phyloP scores from a whole-genome alignment of 2,329 filamentous ascomycete genomes.

The Pseudopithomyces chartarum region DNA sequence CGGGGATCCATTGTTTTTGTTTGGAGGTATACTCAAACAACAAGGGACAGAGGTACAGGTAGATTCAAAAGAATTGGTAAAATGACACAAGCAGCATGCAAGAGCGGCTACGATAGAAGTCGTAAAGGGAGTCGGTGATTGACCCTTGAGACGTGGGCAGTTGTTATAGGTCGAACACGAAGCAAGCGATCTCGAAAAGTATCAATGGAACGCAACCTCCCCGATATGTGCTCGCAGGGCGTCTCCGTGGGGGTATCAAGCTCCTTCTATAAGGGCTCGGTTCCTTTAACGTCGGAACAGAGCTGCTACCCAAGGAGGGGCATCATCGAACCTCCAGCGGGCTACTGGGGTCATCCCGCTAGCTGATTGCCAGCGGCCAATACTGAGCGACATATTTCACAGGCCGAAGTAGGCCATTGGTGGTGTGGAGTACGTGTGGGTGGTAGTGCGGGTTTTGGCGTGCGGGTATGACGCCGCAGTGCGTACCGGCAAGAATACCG shows the following conservation, averaged over 20 bases:
- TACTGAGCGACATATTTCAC: conserved; percentile 21
- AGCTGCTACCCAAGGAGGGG: conserved; percentile 4
- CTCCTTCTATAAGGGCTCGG: conserved; percentile 14
- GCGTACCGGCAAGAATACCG: conserved; percentile 5
- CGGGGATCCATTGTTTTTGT: conserved; percentile 39
- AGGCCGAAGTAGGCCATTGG: conserved; percentile 25
- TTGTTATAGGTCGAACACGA: neutral
- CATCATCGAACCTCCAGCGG: conserved; percentile 24
- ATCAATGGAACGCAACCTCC: neutral
- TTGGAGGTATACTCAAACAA: neutral
- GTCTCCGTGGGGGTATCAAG: conserved; percentile 17
- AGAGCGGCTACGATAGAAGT: neutral
- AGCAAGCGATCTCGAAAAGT: neutral
- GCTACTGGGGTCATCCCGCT: conserved; percentile 10
- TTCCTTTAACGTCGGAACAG: conserved; percentile 13
- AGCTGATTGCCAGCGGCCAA: conserved; percentile 29
- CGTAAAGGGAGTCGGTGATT: neutral
- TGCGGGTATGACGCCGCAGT: conserved; percentile 3
- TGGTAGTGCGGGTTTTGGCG: conserved; percentile 11
- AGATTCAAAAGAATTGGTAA: too few relatives aligned
- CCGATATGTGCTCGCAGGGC: conserved; percentile 10
- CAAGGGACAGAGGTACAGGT: neutral
- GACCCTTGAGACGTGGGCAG: neutral
- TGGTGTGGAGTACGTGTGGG: conserved; percentile 15
- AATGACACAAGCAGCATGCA: neutral